phyloP scores from a whole-genome alignment of 768 basidiomycete species.

The Leucogyrophana mollusca region DNA sequence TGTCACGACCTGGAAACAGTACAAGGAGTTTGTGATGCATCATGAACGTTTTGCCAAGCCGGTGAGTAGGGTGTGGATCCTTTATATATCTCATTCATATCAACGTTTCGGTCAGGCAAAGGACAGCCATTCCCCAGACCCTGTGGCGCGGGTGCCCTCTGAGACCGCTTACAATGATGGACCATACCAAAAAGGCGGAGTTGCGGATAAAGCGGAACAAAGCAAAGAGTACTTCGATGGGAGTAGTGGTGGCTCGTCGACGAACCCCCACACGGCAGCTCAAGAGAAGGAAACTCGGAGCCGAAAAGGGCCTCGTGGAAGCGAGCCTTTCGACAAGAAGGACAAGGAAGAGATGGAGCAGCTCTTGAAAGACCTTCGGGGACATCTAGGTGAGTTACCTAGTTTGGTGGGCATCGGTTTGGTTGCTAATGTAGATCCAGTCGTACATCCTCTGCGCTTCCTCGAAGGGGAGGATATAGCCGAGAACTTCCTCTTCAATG shows the following conservation, averaged over 20 bases:
- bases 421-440: constrained; percentile 36
- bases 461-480: constrained; percentile 90
- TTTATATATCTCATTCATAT: not conserved
- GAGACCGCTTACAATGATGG: constrained; percentile 46
- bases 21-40: constrained; percentile 77
- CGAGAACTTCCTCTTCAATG: constrained; percentile 92
- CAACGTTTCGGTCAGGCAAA: constrained; percentile 36
- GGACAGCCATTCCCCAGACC: constrained; percentile 38
- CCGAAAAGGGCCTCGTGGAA: constrained; percentile 42
- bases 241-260: constrained; percentile 14
- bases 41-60: constrained; percentile 74
- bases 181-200: constrained; percentile 8
- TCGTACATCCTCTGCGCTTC: constrained; percentile 82
- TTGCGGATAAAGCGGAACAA: constrained; percentile 4
- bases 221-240: constrained; percentile 16
- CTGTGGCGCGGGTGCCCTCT: constrained; percentile 56
- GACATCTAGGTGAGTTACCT: constrained; percentile 72
- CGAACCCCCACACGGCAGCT: constrained; percentile 18
- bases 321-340: constrained; percentile 77
- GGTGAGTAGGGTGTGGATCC: constrained; percentile 38
- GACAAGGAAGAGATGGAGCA: constrained; percentile 91
- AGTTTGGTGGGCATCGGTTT: not conserved
- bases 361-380: constrained; percentile 70
- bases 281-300: constrained; percentile 36
- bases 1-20: constrained; percentile 94